phyloP scores from a whole-genome alignment of 139 green algal species.

The Chloropicon primus region DNA sequence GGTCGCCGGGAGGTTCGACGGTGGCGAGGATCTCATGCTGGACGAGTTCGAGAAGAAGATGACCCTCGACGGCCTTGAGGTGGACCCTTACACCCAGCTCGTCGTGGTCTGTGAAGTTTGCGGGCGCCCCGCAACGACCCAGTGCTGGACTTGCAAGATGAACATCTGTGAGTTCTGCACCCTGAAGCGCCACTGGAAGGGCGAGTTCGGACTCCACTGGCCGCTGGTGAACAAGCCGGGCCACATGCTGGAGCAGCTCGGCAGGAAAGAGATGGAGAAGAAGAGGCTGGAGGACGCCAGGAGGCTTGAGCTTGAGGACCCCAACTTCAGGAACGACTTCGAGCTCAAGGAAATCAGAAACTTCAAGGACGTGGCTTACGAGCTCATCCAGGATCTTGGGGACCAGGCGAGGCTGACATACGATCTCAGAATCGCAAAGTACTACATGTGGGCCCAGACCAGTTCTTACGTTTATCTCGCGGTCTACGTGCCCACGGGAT shows the following conservation, averaged over 20 bases:
- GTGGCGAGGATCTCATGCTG: conserved; percentile 54
- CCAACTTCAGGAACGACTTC: conserved; percentile 31
- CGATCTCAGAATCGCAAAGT: conserved; percentile 33
- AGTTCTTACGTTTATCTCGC: conserved; percentile 34
- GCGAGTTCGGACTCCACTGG: conserved; percentile 55
- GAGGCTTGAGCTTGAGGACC: conserved; percentile 26
- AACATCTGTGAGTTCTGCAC: conserved; percentile 73
- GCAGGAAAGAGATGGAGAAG: conserved; percentile 49
- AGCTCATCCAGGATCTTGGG: conserved; percentile 3
- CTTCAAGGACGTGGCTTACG: conserved; percentile 37
- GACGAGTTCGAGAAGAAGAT: conserved; percentile 40
- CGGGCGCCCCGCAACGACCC: conserved; percentile 51
- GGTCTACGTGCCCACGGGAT: conserved; percentile 47
- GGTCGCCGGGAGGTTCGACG: conserved; percentile 15
- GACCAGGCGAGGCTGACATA: conserved; percentile 22
- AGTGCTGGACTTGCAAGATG: conserved; percentile 59
- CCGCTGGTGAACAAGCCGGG: conserved; percentile 45
- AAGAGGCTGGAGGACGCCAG: conserved; percentile 57
- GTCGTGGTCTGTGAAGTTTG: conserved; percentile 78
- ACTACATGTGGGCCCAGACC: conserved; percentile 72
- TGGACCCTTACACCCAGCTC: conserved; percentile 46
- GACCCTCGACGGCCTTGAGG: conserved; percentile 24
- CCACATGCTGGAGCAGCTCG: conserved; percentile 47
- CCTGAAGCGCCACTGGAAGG: conserved; percentile 64
- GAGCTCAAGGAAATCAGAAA: conserved; percentile 37